Base-by-base conservation (phyloP, 177 flowering plant genomes). In the Vitis hybrid region DNA sequence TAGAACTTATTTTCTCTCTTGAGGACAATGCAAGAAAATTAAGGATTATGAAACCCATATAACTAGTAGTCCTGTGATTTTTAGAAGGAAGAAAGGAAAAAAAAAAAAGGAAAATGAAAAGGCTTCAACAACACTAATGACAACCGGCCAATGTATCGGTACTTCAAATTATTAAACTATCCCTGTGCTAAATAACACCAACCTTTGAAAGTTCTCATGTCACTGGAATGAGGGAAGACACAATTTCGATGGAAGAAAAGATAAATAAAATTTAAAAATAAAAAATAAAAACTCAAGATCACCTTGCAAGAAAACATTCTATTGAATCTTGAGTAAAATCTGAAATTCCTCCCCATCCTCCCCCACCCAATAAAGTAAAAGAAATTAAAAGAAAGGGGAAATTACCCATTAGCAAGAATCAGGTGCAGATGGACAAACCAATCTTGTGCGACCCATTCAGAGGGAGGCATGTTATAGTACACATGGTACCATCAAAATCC, bases 351-450 rank as follows among this genome's bases (percentile, higher is more conserved):
- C 68, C 77, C 68, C 66, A 49, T 77, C 68, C 55, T 68, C 56
- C 74, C 63, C 72, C 61, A 18, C 56, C 73, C 65, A 12, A 74
- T 67, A 29, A 31, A 57, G 63, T 61, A 58, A 65, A 70, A 70
- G 71, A 73, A 66, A 67, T 60, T 65, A 65, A 70, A 58, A 76
- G 61, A 53, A 63, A 62, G 78, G 68, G 74, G 69, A 78, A 69
- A 78, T 68, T 82, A 85, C 87, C 86, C 79, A 82, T 78, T 72
- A 75, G 82, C 80, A 76, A 61, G 83, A 77, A 74, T 73, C 63
- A 67, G 71, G 72, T 74, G 80, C 79, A 60, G 78, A 77, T 71
- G 81, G 67, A 78, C 55, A 80, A 73, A 79, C 72, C 82, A 79
- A 80, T 84, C 73, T 74, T 76, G 78, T 76, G 78, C 75, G 79